Percentiles rank a stretch among this genome's conserved stretches.
phyloP scores from a whole-genome alignment of 345 rosid genomes.

The Salix dunnii region DNA sequence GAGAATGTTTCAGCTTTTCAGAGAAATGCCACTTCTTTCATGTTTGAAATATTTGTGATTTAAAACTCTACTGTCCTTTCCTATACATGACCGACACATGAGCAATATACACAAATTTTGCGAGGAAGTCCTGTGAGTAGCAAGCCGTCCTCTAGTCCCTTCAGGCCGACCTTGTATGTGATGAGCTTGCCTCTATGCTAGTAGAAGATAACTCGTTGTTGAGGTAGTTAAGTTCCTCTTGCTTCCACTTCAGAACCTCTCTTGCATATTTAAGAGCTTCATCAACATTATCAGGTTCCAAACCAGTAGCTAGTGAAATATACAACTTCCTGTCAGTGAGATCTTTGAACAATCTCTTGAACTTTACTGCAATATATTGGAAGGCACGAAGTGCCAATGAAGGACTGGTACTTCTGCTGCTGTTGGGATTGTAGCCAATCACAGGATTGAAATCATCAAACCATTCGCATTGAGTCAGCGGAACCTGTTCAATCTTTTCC shows the following conservation, averaged over 20 bases:
- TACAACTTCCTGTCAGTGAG: conserved; percentile 59
- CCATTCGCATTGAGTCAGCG: conserved; percentile 75
- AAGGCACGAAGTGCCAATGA: conserved; percentile 60
- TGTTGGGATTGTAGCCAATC: conserved; percentile 37
- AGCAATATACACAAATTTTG: background rate
- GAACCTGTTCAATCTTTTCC: conserved; percentile 57
- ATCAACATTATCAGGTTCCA: conserved; percentile 60
- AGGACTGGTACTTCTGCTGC: conserved; percentile 28
- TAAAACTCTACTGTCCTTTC: background rate
- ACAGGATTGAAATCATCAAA: conserved; percentile 67
- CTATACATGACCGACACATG: background rate
- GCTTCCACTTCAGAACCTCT: conserved; percentile 59
- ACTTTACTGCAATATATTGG: conserved; percentile 65
- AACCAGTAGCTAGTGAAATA: conserved; percentile 46
- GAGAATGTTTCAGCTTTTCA: no score
- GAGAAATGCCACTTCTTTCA: background rate
- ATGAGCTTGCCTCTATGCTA: conserved; percentile 51
- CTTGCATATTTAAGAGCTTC: conserved; percentile 56
- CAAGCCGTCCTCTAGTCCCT: background rate
- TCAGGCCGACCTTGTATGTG: background rate
- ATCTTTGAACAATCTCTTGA: conserved; percentile 53
- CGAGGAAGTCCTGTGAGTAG: background rate
- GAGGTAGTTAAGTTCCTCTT: conserved; percentile 30
- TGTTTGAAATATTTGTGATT: background rate
- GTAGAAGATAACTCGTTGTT: conserved; percentile 39